Evolutionary conservation across 176 grass and related monocot species (phyloP), one percentile per base, ranked within the genome.

Genomic region (Aegilops longissima): DNA sequence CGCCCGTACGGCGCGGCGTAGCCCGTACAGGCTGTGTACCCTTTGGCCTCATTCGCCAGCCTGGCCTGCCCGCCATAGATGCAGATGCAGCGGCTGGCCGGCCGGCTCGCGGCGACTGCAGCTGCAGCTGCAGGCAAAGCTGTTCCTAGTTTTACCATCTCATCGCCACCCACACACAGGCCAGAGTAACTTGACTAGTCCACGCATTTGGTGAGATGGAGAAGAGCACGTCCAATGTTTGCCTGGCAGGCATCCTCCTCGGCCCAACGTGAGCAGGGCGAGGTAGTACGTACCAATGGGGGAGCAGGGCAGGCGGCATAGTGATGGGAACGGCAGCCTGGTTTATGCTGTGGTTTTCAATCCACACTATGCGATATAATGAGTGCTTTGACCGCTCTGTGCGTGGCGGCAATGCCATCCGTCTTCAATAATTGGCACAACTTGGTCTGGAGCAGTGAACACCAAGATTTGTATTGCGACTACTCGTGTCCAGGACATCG

Each of bases 371-470:
- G 78, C 38, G 5, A 5, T 21, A 61, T 56, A 73, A 40, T 27
- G 25, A 61, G 72, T 83, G 80, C 36, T 62, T 62, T 71, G 64
- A 88, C 80, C 75, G 30, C 39, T 33, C 12, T 21, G 0, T 33
- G 39, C 10, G n/a, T 61, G 54, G 9, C 14, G 6, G 63, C 74
- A 20, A 77, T 44, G 16, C 9, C 64, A 35, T 20, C 33, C 7
- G 11, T 77, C 24, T 25, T 64, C 86, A 77, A 88, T 78, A 61
- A 88, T 88, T 59, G 62, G 12, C 65, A 70, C 5, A 18, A 18
- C 2, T 1, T 54, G 9, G 5, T 4, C 6, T 56, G 5, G 64
- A 16, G 74, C 21, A 18, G 61, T 3, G 45, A 69, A 21, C 18
- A 69, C 12, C 3, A 54, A 34, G 42, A 54, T 54, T 54, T 18